These are phyloP conservation scores for Physaria fendleri DNA, from an alignment of 345 rosid species.

Conservation along the genomic window DNA sequence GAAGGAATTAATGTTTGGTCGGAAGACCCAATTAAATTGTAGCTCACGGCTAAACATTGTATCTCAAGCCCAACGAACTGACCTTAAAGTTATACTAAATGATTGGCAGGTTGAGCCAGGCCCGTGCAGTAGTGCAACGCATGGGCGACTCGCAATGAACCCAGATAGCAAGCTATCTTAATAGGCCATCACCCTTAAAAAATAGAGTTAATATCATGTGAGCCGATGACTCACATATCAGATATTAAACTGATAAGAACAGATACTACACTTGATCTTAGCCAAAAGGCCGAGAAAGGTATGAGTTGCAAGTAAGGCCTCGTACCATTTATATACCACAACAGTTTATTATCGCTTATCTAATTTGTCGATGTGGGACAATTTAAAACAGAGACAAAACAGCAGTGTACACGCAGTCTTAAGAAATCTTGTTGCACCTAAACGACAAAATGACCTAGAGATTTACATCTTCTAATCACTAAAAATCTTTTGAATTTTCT, in stretches of 20 bases:
- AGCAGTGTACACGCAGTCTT: background rate
- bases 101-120: background rate
- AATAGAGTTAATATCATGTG: constrained; percentile 11
- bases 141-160: background rate
- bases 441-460: background rate
- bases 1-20: too few relatives aligned
- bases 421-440: background rate
- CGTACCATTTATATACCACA: background rate
- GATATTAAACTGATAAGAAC: constrained; percentile 63
- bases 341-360: background rate
- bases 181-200: background rate
- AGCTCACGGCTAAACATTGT: too few relatives aligned
- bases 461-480: background rate
- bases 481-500: background rate
- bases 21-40: too few relatives aligned
- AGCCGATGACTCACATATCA: constrained; percentile 35
- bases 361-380: background rate
- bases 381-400: background rate
- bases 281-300: constrained; percentile 51
- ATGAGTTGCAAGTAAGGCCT: accelerated
- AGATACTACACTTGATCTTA: constrained; percentile 65
- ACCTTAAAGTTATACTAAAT: background rate
- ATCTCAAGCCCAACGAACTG: too few relatives aligned
- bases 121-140: constrained; percentile 9
- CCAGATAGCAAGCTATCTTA: constrained; percentile 15